phyloP scores from a whole-genome alignment of 306 rosid genomes.

The Alnus rubra region DNA sequence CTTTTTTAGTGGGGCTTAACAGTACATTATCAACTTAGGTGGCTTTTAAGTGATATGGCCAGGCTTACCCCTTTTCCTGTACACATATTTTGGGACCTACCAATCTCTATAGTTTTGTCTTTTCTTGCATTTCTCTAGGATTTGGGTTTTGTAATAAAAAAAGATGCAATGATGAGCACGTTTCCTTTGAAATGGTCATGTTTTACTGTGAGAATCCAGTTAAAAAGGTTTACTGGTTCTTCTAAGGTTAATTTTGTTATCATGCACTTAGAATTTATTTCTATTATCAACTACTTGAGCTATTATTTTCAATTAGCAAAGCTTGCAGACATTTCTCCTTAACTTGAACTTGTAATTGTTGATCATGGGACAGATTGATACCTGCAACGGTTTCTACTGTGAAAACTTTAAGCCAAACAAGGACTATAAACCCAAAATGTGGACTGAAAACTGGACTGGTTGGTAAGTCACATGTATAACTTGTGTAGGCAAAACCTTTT shows the following conservation, averaged over 20 bases:
- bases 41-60: slow-evolving; percentile 18
- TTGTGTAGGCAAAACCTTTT: neutral
- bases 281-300: neutral
- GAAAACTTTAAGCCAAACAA: slow-evolving; percentile 78
- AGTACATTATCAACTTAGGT: slow-evolving; percentile 21
- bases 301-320: neutral
- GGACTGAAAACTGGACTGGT: slow-evolving; percentile 96
- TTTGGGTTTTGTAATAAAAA: slow-evolving; percentile 5
- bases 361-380: slow-evolving; percentile 58
- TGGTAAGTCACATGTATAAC: slow-evolving; percentile 59
- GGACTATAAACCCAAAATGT: slow-evolving; percentile 79
- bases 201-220: neutral
- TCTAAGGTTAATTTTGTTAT: neutral
- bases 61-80: slow-evolving; percentile 22
- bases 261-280: neutral
- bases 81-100: slow-evolving; percentile 10
- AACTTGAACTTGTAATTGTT: slow-evolving; percentile 16
- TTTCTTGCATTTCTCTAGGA: slow-evolving; percentile 17
- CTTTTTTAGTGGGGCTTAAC: slow-evolving; percentile 45
- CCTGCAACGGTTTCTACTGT: slow-evolving; percentile 93
- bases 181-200: neutral
- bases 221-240: slow-evolving; percentile 3
- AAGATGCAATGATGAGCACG: neutral
- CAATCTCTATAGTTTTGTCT: neutral
- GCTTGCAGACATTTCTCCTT: slow-evolving; percentile 10